These are phyloP conservation scores for Aspergillus costaricaensis DNA, from an alignment of 2,329 filamentous ascomycete genomes.

Conservation along the genomic window DNA sequence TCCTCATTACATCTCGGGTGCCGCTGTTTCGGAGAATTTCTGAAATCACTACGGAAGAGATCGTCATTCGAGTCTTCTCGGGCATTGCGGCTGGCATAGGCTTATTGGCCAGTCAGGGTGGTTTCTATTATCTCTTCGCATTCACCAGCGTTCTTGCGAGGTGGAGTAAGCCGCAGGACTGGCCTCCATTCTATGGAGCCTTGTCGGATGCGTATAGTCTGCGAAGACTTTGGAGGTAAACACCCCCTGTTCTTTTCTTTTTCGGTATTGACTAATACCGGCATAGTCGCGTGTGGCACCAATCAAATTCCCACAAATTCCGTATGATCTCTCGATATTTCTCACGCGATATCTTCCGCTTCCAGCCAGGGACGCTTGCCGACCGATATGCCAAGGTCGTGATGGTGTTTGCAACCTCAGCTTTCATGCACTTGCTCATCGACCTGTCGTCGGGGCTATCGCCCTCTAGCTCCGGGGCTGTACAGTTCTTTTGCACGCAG, in stretches of 20 bases:
- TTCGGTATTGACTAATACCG: not conserved
- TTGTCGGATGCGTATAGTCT: conserved; percentile 6
- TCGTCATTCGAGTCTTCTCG: not conserved
- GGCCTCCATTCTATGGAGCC: conserved; percentile 12
- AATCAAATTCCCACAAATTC: conserved; percentile 14
- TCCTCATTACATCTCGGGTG: not conserved
- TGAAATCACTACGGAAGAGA: conserved; percentile 2
- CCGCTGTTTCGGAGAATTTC: not conserved
- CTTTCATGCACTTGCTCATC: conserved; percentile 12
- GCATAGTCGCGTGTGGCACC: conserved; percentile 10
- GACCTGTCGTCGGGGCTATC: conserved; percentile 8
- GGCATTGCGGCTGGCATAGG: not conserved
- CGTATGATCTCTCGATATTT: not conserved
- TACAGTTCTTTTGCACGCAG: conserved; percentile 8
- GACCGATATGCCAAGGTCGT: not conserved
- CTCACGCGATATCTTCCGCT: not conserved
- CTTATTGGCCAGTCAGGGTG: conserved; percentile 6
- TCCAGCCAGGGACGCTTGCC: not conserved
- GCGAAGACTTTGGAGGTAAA: conserved; percentile 12
- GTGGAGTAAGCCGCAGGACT: not conserved
- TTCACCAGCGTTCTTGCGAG: not conserved
- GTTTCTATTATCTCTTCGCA: not conserved
- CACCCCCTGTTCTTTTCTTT: not conserved
- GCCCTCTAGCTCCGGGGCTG: not conserved
- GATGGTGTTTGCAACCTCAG: conserved; percentile 5